These are phyloP conservation scores for Teratosphaeria gauchensis DNA, from an alignment of 2,329 filamentous ascomycete species.

Conservation along the genomic window DNA sequence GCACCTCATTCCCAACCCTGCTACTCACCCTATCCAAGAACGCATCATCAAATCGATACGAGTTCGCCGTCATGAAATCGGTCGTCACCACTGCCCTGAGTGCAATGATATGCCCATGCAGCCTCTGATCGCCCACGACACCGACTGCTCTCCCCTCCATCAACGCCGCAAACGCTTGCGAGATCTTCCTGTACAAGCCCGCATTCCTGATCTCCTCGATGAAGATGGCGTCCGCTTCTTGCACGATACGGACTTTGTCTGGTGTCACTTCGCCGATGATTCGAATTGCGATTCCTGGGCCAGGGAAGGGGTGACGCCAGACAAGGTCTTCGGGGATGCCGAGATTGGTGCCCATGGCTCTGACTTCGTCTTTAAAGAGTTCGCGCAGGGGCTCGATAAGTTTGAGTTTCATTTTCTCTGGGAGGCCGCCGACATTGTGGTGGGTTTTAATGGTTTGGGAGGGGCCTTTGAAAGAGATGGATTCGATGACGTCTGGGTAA, in stretches of 20 bases:
- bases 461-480: constrained; percentile 63
- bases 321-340: constrained; percentile 66
- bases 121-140: constrained; percentile 61
- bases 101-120: constrained; percentile 54
- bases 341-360: constrained; percentile 57
- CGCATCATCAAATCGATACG: constrained; percentile 53
- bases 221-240: constrained; percentile 70
- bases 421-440: constrained; percentile 63
- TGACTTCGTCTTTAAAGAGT: constrained; percentile 78
- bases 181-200: constrained; percentile 63
- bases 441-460: constrained; percentile 65
- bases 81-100: constrained; percentile 53
- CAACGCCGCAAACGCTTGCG: constrained; percentile 61
- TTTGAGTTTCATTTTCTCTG: constrained; percentile 53
- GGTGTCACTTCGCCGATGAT: constrained; percentile 77
- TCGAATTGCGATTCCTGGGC: constrained; percentile 65
- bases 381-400: constrained; percentile 71
- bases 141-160: constrained; percentile 56
- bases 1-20: constrained; percentile 66
- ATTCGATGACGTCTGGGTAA: constrained; percentile 65
- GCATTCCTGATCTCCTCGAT: constrained; percentile 64
- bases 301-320: constrained; percentile 69
- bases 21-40: constrained; percentile 57
- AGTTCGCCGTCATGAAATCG: constrained; percentile 68
- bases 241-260: constrained; percentile 67